Percentiles rank a stretch among this genome's conserved stretches.
Conservation (phyloP, 441 rosid species). For the Pelargonium citronellum region DNA sequence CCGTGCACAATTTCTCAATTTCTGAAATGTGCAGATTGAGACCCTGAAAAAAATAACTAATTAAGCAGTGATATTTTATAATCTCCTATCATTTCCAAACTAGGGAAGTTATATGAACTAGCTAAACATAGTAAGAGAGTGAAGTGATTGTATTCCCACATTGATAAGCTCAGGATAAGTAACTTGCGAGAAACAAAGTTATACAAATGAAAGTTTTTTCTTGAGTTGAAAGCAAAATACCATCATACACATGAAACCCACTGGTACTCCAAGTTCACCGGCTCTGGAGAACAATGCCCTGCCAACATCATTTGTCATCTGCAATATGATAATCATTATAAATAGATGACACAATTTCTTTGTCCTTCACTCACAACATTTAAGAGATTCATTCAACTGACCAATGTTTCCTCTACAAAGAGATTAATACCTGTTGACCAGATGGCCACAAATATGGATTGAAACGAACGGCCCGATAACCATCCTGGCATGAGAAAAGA, state of each 20-base stretch:
- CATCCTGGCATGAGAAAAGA: conserved; percentile 47
- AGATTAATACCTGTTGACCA: conserved; percentile 57
- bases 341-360: background rate
- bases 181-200: background rate
- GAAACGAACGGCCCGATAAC: conserved; percentile 76
- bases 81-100: background rate
- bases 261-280: conserved; percentile 84
- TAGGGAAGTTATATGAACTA: background rate
- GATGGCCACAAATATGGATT: conserved; percentile 90
- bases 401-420: background rate
- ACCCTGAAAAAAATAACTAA: conserved; percentile 47
- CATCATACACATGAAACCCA: conserved; percentile 95
- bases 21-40: conserved; percentile 66
- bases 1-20: conserved; percentile 67
- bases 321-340: conserved; percentile 11
- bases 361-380: background rate
- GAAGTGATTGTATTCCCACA: background rate
- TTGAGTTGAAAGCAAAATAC: conserved; percentile 28
- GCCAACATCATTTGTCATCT: conserved; percentile 87
- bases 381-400: too few relatives aligned
- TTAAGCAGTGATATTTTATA: background rate
- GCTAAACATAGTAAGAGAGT: background rate
- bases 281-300: conserved; percentile 81
- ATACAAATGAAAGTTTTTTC: background rate
- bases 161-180: background rate